Evolutionary conservation across 31 red algal species (phyloP).

Genomic region (Bonnemaisonia californica): DNA sequence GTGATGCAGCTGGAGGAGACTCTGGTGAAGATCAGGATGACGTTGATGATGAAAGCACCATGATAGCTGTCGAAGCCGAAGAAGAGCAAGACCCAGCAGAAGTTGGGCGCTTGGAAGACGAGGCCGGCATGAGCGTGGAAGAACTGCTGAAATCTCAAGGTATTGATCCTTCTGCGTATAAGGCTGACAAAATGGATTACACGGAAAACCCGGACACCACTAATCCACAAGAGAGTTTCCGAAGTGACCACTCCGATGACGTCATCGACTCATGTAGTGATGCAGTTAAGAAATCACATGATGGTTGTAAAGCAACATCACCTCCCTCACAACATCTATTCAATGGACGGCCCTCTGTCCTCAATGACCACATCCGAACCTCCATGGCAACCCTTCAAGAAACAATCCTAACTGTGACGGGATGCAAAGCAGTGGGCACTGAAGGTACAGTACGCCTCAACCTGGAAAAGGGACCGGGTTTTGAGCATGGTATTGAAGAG

Average conservation of each 20-base stretch:
- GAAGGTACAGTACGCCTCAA: neutral
- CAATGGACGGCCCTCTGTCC: too few species aligned
- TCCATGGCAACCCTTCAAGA: neutral
- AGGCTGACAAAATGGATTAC: slow-evolving; percentile 8
- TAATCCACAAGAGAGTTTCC: too few species aligned
- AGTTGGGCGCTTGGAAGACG: slow-evolving; percentile 10
- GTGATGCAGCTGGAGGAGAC: neutral
- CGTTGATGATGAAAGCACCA: slow-evolving; percentile 60
- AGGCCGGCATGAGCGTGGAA: slow-evolving; percentile 44
- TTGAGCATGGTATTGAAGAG: neutral
- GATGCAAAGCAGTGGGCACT: too few species aligned
- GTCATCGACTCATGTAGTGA: neutral
- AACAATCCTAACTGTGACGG: neutral
- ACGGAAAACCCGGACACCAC: neutral
- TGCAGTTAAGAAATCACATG: neutral
- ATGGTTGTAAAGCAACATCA: neutral
- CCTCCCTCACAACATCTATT: too few species aligned
- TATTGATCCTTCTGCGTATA: slow-evolving; percentile 30
- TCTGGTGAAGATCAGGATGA: neutral
- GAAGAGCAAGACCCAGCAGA: slow-evolving; percentile 41
- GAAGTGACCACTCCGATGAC: neutral
- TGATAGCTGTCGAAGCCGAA: slow-evolving; percentile 38
- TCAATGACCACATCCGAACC: neutral
- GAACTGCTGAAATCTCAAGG: slow-evolving; percentile 43
- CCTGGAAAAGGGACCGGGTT: neutral